phyloP scores from a whole-genome alignment of 73 alveolate genomes.

The Paramecium primaurelia region DNA sequence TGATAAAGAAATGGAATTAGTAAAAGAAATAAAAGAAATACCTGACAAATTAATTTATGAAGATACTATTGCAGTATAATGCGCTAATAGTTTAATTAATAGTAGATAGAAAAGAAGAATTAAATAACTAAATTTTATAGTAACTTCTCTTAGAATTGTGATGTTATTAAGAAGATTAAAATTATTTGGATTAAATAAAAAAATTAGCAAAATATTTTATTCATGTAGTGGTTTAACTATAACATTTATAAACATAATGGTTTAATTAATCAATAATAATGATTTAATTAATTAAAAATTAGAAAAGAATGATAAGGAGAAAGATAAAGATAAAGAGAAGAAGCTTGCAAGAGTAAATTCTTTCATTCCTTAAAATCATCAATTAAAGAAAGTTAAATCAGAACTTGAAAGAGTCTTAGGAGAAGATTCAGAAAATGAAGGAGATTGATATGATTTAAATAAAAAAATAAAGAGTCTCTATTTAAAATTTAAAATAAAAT shows the following conservation, averaged over 20 bases:
- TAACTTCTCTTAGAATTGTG: neutral
- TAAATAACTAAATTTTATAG: slow-evolving; percentile 7
- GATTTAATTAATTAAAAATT: neutral
- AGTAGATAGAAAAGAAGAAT: slow-evolving; percentile 21
- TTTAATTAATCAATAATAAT: neutral
- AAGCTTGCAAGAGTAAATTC: neutral
- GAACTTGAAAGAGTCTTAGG: slow-evolving; percentile 6
- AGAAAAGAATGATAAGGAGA: neutral
- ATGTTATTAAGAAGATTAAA: slow-evolving; percentile 35
- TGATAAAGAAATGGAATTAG: neutral
- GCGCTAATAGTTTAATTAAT: neutral
- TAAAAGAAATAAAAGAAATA: neutral
- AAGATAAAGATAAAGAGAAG: neutral
- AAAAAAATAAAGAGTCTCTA: neutral
- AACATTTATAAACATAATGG: neutral
- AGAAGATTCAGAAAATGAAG: slow-evolving; percentile 36
- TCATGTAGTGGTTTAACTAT: slow-evolving; percentile 2
- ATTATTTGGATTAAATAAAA: neutral
- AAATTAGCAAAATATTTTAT: neutral
- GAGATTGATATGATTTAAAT: neutral
- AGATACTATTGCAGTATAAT: neutral
- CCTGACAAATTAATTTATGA: slow-evolving; percentile 24
- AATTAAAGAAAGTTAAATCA: slow-evolving; percentile 1
- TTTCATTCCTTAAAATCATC: neutral
- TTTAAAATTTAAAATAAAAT: neutral